Evolutionary conservation across 192 early-diverging fungal species (phyloP), one percentile per base, ranked within the genome.

Genomic region (Chytriomyces sp.): DNA sequence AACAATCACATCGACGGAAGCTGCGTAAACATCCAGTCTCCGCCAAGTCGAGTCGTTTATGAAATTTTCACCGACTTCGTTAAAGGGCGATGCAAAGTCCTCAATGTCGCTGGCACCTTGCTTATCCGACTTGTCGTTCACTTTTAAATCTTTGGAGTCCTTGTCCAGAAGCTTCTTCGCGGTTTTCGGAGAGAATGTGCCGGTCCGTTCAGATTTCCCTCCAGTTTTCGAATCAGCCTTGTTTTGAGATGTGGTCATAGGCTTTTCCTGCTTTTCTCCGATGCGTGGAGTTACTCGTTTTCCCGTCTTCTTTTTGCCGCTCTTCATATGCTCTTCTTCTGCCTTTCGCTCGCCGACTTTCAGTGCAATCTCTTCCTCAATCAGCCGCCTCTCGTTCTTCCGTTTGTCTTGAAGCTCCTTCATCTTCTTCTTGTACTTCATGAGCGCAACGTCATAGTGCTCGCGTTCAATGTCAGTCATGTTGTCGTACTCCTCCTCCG

Each of bases 401-500:
- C 79, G 72, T 28, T 82, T 78, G 45, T 89, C 83, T 72, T 85
- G 82, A 57, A 89, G 72, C 62, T 88, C 85, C 50, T 85, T 88
- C 23, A 83, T 45, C 43, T 77, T 68, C 11, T 77, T 73, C 63
- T 84, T 83, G 70, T 85, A 83, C 70, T 83, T 83, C 45, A 79
- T 69, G 43, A 89, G 64, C 23, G 73, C 68, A 18, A 76, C 28
- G 69, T 90, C 87, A 67, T 89, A 90, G 24, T 76, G 44, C 13
- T 82, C 86, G 45, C 78, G 79, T 48, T 90, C 88, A 7, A 44
- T 10, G 5, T 85, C 81, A 20, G 69, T 78, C 77, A 90, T 75
- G 35, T 65, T 67, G 66, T 90, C 89, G 70, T 90, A 90, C 61
- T 89, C 88, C 57, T 86, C 85, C 70, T 90, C 89, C 18, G 78